phyloP scores from a whole-genome alignment of 129 eudicot species.

The Heracleum sosnowskyi region DNA sequence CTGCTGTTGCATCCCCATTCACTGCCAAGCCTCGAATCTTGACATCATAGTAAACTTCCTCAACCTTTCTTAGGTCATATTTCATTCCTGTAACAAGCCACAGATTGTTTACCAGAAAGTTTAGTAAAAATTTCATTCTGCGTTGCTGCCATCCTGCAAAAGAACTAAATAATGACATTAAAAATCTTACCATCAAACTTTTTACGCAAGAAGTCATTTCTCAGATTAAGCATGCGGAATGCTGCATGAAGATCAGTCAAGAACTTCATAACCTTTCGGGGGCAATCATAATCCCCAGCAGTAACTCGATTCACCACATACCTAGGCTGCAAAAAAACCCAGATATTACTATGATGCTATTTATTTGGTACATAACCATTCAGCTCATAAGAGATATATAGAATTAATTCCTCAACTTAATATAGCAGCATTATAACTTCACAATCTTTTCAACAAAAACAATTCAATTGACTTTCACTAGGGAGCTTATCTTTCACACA shows the following conservation, averaged over 20 bases:
- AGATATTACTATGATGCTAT: not conserved
- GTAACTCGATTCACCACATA: conserved; percentile 95
- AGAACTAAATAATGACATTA: not conserved
- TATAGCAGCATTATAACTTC: not conserved
- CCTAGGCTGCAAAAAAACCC: conserved; percentile 82
- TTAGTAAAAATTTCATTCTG: not conserved
- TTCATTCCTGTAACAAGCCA: conserved; percentile 61
- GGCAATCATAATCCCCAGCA: conserved; percentile 92
- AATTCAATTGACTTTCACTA: not conserved
- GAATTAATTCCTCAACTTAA: not conserved
- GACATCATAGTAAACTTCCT: conserved; percentile 82
- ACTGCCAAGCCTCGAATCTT: conserved; percentile 76
- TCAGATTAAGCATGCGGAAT: conserved; percentile 91
- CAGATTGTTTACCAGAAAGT: not conserved
- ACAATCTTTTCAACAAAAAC: not conserved
- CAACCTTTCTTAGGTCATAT: conserved; percentile 77
- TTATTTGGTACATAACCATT: not conserved
- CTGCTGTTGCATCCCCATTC: conserved; percentile 28
- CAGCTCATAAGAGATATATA: not conserved
- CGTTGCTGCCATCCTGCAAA: not conserved
- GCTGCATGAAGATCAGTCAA: conserved; percentile 86
- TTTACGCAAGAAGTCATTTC: conserved; percentile 85
- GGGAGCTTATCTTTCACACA: not conserved
- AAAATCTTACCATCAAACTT: conserved; percentile 69
- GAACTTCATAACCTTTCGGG: conserved; percentile 77